Evolutionary conservation across 1,284 basidiomycete species (phyloP).

Genomic region (Entoloma clypeatum): DNA sequence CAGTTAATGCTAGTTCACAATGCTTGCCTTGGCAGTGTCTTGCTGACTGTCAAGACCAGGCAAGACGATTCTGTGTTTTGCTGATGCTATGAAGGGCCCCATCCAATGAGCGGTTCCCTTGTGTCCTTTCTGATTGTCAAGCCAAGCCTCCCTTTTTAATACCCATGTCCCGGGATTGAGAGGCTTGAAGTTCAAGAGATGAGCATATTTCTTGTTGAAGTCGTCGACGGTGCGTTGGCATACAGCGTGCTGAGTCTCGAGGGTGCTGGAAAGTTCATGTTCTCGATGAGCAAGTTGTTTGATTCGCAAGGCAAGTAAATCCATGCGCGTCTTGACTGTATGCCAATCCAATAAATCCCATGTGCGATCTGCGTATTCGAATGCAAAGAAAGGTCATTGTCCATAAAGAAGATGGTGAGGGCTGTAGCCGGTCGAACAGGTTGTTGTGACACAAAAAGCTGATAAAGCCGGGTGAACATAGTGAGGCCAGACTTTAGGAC

Average conservation of each 20-base stretch:
- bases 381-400: conserved; percentile 26
- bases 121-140: conserved; percentile 9
- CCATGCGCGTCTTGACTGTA: conserved; percentile 17
- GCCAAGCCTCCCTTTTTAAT: conserved; percentile 8
- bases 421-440: conserved; percentile 26
- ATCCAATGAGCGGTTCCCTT: conserved; percentile 11
- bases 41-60: too few relatives aligned
- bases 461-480: conserved; percentile 21
- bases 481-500: conserved; percentile 21
- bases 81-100: conserved; percentile 14
- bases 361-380: conserved; percentile 29
- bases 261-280: conserved; percentile 17
- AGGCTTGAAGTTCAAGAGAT: conserved; percentile 1
- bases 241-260: conserved; percentile 11
- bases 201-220: conserved; percentile 17
- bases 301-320: conserved; percentile 24
- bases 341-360: conserved; percentile 30
- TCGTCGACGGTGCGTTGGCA: conserved; percentile 23
- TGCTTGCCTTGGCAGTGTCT: too few relatives aligned
- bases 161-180: conserved; percentile 11
- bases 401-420: conserved; percentile 36
- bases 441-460: conserved; percentile 24
- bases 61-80: not conserved
- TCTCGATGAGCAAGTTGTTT: conserved; percentile 22
- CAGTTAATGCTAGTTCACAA: not conserved